Evolutionary conservation across 2,329 filamentous ascomycete genomes (phyloP), one percentile per base, ranked within the genome.

Genomic region (Sclerotinia spermophila): DNA sequence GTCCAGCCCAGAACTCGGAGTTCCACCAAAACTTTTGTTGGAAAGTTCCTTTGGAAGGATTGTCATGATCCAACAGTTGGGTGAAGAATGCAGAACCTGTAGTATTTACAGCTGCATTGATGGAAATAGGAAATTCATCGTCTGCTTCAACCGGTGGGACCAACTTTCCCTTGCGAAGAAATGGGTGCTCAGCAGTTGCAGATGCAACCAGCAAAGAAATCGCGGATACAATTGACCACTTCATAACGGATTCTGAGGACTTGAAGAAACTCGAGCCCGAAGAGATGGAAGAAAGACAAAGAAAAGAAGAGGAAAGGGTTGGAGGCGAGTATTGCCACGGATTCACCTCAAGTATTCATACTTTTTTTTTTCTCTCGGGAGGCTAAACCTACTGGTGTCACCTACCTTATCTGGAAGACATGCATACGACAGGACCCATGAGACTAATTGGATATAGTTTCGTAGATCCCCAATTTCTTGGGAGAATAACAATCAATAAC

Each of bases 21-120:
- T 83, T 84, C 76, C 82, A 88, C 80, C 82, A 87, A 76, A 83
- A 88, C 56, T 83, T 81, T 78, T 87, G 85, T 40, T 81, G 79
- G 74, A 88, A 88, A 0, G 83, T 87, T 17, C 86, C 86, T 19
- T 86, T 78, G n/a, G 79, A 79, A 1, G 86, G 86, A 74, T 88
- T 80, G 6, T 82, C 78, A 78, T 90, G 88, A 75, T 90, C 87
- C 64, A 89, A 84, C 68, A 86, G 80, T 77, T 89, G 87, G 40
- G 73, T 72, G 68, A 79, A 78, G 67, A 76, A 77, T 1, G 71
- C 73, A 19, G 72, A 71, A 4, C 77, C 77, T 10, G 73, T 77
- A 27, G 62, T 72, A 60, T 72, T 74, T 35, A 51, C 55, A 27
- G 33, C 33, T 33, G 73, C 66, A 15, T 69, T 58, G 48, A 53